These are phyloP conservation scores for Wakefieldia striispora DNA, from an alignment of 768 basidiomycete genomes.

Conservation along the genomic window DNA sequence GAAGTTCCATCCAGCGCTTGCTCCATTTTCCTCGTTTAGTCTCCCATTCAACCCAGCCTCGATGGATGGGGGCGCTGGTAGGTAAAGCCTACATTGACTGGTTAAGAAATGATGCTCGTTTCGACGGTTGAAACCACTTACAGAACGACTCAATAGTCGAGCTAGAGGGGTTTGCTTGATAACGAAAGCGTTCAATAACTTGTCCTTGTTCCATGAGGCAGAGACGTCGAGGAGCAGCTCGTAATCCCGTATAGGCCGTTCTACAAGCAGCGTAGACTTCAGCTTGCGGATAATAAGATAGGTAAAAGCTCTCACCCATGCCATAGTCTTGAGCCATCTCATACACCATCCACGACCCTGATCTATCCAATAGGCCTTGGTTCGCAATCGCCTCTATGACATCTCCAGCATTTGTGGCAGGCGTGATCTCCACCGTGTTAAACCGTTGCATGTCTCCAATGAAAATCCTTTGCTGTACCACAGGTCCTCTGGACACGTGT, in stretches of 20 bases:
- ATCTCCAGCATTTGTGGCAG: slow-evolving; percentile 68
- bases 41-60: slow-evolving; percentile 84
- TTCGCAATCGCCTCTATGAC: slow-evolving; percentile 63
- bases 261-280: slow-evolving; percentile 39
- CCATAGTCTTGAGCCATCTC: slow-evolving; percentile 91
- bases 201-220: slow-evolving; percentile 86
- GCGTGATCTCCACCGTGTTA: slow-evolving; percentile 67
- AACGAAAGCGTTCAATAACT: slow-evolving; percentile 75
- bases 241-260: slow-evolving; percentile 86
- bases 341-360: slow-evolving; percentile 84
- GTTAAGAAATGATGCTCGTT: slow-evolving; percentile 42
- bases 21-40: slow-evolving; percentile 92
- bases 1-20: slow-evolving; percentile 85
- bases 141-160: slow-evolving; percentile 53
- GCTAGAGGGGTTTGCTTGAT: slow-evolving; percentile 73
- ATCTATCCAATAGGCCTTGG: slow-evolving; percentile 63
- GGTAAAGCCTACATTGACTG: slow-evolving; percentile 47
- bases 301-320: slow-evolving; percentile 60
- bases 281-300: not conserved
- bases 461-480: slow-evolving; percentile 71
- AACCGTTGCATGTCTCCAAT: slow-evolving; percentile 75
- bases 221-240: slow-evolving; percentile 80
- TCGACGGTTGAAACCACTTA: slow-evolving; percentile 35
- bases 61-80: slow-evolving; percentile 38
- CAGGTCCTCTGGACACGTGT: slow-evolving; percentile 25